A percentile compares a stretch with the other conserved stretches of the same genome.
Conservation (phyloP, 306 rosid genomes). For the Cercis canadensis region DNA sequence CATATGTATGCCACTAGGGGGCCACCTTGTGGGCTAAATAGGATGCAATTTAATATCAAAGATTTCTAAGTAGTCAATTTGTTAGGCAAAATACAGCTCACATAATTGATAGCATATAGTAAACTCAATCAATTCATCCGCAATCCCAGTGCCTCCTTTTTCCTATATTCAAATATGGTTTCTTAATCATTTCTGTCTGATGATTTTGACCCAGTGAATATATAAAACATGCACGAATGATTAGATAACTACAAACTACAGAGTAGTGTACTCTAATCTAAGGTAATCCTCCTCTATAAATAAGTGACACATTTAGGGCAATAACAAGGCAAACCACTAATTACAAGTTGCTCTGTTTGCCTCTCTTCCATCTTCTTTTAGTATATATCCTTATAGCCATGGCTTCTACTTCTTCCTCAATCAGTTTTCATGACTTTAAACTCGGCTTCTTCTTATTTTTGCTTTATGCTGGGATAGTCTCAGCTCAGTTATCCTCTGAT, state of each 20-base stretch:
- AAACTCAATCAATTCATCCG: not conserved
- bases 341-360: not conserved
- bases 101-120: not conserved
- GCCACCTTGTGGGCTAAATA: not conserved
- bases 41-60: not conserved
- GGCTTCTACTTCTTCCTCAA: not conserved
- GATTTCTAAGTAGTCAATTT: not conserved
- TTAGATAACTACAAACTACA: not conserved
- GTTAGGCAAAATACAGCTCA: not conserved
- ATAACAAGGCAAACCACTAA: not conserved
- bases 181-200: not conserved
- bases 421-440: no score
- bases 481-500: slow-evolving; percentile 53
- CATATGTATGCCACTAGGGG: not conserved
- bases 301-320: not conserved
- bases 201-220: slow-evolving; percentile 7
- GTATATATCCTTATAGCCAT: not conserved
- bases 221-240: not conserved
- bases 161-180: not conserved
- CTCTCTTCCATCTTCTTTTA: not conserved
- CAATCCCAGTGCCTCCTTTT: not conserved
- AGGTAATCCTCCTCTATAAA: not conserved
- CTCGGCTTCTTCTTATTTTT: slow-evolving; percentile 7
- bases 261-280: not conserved
- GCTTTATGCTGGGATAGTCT: slow-evolving; percentile 33